Evolutionary conservation across 768 basidiomycete genomes (phyloP).

Genomic region (Ephemerocybe angulata): DNA sequence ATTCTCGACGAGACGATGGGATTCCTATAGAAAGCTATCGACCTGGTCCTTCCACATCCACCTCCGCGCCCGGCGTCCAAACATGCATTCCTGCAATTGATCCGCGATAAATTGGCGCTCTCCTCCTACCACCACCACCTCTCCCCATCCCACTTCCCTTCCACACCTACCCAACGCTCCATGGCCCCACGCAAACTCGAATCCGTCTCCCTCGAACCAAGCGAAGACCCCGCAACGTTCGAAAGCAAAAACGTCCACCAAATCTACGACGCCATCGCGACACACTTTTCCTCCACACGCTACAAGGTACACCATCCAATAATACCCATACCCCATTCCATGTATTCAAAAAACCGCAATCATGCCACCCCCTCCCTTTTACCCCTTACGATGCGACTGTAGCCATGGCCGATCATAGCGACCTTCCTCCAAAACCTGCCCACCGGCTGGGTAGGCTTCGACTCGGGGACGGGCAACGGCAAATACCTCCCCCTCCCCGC

Average conservation of each 20-base stretch:
- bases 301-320: slow-evolving; percentile 63
- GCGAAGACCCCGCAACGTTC: slow-evolving; percentile 51
- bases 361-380: background rate
- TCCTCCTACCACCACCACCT: slow-evolving; percentile 11
- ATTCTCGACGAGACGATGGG: slow-evolving; percentile 81
- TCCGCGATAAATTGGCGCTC: background rate
- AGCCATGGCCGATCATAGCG: slow-evolving; percentile 91
- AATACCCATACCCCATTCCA: background rate
- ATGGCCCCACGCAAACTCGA: slow-evolving; percentile 37
- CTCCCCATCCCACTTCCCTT: background rate
- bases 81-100: background rate
- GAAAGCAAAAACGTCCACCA: slow-evolving; percentile 76
- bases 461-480: slow-evolving; percentile 95
- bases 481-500: slow-evolving; percentile 85
- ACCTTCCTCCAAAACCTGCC: slow-evolving; percentile 68
- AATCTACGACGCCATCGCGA: slow-evolving; percentile 81
- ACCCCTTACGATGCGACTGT: background rate
- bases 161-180: background rate
- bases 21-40: slow-evolving; percentile 36
- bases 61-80: background rate
- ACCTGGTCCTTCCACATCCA: background rate
- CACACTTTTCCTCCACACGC: slow-evolving; percentile 84
- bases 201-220: slow-evolving; percentile 32
- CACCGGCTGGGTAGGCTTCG: slow-evolving; percentile 81
- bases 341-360: background rate